Base-by-base conservation (phyloP, 805 yeast genomes). In the Wickerhamiella slavikovae region DNA sequence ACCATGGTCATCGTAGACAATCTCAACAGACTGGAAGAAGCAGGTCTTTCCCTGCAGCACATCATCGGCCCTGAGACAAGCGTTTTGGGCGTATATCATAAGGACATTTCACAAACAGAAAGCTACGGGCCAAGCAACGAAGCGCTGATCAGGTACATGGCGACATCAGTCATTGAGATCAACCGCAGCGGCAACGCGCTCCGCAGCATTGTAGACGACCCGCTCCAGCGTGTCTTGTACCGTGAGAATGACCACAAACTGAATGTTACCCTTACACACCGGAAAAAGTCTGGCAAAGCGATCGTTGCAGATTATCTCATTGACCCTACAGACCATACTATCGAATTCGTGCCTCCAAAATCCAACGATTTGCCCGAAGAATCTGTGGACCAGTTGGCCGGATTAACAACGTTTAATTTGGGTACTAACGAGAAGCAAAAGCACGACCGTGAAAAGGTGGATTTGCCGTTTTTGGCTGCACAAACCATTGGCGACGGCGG, bases 391-490 rank as follows among this genome's bases (percentile, higher is more conserved):
- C 43, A 74, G 33, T 54, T 85, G 28, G 66, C 71, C 37, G 78
- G 62, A 22, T 58, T 89, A 41, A 79, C 96, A 0, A 89, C 98
- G 0, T 85, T 85, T 57, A 83, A 83, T 40, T 56, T 85, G 32
- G 60, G 70, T 5, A 76, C 91, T 0, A 74, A 71, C 5, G 65
- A 66, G 3, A 73, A 68, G 41, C 95, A 89, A 46, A 71, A 65
- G 37, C 45, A 60, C 27, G 93, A 91, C 0, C 67, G 69, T 35
- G 93, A 79, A 16, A 71, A 75, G 36, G 94, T 89, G 3, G 91
- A 76, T 28, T 57, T 85, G 35, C 98, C 98, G n/a, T 85, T 60
- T 49, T 55, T 85, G 57, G 77, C 75, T 38, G 96, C 96, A 0
- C 96, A 85, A 44, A 60, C 66, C 33, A 38, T 48, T 9, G 57